Base-by-base conservation (phyloP, 441 rosid species). In the Mallotus repandus region DNA sequence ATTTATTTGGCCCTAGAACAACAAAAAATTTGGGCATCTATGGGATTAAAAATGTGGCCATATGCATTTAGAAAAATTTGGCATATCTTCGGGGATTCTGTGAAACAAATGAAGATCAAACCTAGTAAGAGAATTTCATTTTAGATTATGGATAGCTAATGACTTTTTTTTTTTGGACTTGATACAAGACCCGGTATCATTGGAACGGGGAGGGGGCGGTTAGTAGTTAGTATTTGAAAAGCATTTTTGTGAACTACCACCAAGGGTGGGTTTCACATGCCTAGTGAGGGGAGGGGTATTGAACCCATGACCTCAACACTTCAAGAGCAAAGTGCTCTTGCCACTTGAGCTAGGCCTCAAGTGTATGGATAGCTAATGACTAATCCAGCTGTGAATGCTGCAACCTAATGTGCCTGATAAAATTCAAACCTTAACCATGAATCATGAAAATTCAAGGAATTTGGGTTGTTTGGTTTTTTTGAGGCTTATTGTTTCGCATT, bases 401-500 rank as follows among this genome's bases (percentile, higher is more conserved):
- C 58, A 54, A 63, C 19, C 13, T 62, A 21, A n/a, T 68, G 15
- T 65, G 54, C 13, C 38, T 38, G 16, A 55, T 66, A 41, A 38
- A 55, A 68, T 25, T 25, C 66, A 49, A n/a, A 68, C 46, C 63
- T 54, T 45, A 13, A 18, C 21, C 2, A 15, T 32, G 21, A 13
- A 25, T 18, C 65, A 13, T 67, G 10, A 29, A 62, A 18, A 32
- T 63, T 55, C 14, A 0, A 66, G 58, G 67, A 72, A 53, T 38
- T 77, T 63, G n/a, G 25, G 45, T 54, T 59, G 66, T 18, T 6
- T 53, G 21, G 55, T 75, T 68, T 16, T 43, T 25, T 29, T 62
- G 68, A 68, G 58, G 73, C 59, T 73, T 56, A 53, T 57, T 29
- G 54, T 25, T 73, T 69, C 59, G 11, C 69, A 58, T 75, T 69